Conservation (phyloP, 2,329 filamentous ascomycete genomes). For the Trichoderma sp. region DNA sequence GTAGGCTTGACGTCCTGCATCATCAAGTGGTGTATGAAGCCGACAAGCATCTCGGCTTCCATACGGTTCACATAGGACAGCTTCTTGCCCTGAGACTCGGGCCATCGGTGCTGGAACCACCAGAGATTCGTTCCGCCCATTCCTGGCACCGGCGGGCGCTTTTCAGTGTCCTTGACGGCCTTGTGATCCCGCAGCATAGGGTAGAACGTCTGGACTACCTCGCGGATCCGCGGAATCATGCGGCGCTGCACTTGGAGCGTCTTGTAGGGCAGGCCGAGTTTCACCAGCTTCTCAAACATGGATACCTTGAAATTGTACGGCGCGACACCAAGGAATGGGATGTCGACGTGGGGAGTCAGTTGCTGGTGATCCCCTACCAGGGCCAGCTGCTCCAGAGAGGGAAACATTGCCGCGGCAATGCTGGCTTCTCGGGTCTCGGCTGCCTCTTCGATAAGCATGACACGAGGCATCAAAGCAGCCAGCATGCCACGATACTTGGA, state of each 20-base stretch:
- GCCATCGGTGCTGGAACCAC: slow-evolving; percentile 58
- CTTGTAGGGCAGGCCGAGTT: slow-evolving; percentile 63
- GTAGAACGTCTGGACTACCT: slow-evolving; percentile 53
- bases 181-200: slow-evolving; percentile 49
- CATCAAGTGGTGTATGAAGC: slow-evolving; percentile 71
- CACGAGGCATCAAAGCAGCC: slow-evolving; percentile 63
- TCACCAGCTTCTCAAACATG: slow-evolving; percentile 78
- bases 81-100: slow-evolving; percentile 64
- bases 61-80: slow-evolving; percentile 66
- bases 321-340: slow-evolving; percentile 57
- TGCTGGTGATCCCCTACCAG: slow-evolving; percentile 80
- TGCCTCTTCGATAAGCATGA: slow-evolving; percentile 77
- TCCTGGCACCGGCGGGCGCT: slow-evolving; percentile 49
- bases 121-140: slow-evolving; percentile 46
- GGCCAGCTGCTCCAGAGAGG: slow-evolving; percentile 56
- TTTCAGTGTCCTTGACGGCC: slow-evolving; percentile 39
- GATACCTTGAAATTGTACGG: slow-evolving; percentile 73
- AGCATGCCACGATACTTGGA: slow-evolving; percentile 77
- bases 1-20: slow-evolving; percentile 62
- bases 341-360: slow-evolving; percentile 68
- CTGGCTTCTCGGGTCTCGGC: slow-evolving; percentile 73
- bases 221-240: slow-evolving; percentile 52
- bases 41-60: slow-evolving; percentile 77
- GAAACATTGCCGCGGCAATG: slow-evolving; percentile 55
- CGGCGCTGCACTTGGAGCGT: slow-evolving; percentile 69